Evolutionary conservation across 2,329 filamentous ascomycete species (phyloP).

Genomic region (Simplicillium aogashimaense): DNA sequence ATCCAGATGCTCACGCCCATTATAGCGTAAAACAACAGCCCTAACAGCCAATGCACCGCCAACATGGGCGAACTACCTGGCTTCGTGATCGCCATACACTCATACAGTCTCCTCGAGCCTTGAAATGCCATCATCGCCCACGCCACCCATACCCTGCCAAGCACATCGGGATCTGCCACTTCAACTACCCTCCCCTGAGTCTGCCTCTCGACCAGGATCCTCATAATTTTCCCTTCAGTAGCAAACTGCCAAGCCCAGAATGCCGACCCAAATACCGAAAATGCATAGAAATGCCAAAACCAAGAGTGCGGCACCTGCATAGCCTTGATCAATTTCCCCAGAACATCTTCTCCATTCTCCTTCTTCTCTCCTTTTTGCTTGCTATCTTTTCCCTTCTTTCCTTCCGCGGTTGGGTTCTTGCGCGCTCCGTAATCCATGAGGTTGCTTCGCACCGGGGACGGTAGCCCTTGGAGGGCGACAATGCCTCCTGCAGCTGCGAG

Average conservation of each 20-base stretch:
- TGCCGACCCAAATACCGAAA: slow-evolving; percentile 57
- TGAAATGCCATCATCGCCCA: slow-evolving; percentile 71
- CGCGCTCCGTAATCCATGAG: slow-evolving; percentile 44
- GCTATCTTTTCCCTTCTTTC: background rate
- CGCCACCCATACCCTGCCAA: slow-evolving; percentile 52
- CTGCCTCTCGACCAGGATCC: slow-evolving; percentile 31
- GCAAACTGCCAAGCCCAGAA: slow-evolving; percentile 66
- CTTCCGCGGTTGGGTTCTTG: slow-evolving; percentile 13
- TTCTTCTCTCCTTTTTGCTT: background rate
- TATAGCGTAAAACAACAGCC: slow-evolving; percentile 64
- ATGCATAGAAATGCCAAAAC: slow-evolving; percentile 81
- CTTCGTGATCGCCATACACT: slow-evolving; percentile 57
- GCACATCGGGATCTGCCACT: slow-evolving; percentile 15
- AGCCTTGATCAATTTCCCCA: slow-evolving; percentile 2
- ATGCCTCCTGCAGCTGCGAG: slow-evolving; percentile 29
- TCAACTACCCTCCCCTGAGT: slow-evolving; percentile 8
- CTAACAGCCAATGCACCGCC: slow-evolving; percentile 73
- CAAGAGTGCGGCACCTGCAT: slow-evolving; percentile 73
- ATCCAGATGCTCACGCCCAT: slow-evolving; percentile 75
- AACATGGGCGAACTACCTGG: slow-evolving; percentile 67
- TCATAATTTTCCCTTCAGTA: slow-evolving; percentile 42
- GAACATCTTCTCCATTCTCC: background rate
- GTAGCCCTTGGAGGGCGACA: slow-evolving; percentile 31
- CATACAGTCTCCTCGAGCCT: slow-evolving; percentile 64
- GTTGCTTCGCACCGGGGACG: slow-evolving; percentile 29